Evolutionary conservation across 2,329 filamentous ascomycete genomes (phyloP).

Genomic region (Chaetomium strumarium): DNA sequence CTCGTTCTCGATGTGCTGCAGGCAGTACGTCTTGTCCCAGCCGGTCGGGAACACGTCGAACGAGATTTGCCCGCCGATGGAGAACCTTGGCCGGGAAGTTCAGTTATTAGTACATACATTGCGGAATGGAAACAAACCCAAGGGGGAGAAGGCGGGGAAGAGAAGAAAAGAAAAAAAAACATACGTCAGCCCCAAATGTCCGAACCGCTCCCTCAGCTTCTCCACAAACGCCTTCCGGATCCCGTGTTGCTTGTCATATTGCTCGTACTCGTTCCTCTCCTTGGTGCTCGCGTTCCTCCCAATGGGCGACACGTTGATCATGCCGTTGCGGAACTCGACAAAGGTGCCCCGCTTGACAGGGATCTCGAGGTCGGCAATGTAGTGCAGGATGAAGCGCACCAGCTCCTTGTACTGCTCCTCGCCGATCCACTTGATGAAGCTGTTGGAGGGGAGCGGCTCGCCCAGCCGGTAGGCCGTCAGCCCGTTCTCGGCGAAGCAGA

Average conservation of each 20-base stretch:
- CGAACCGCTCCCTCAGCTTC: slow-evolving; percentile 72
- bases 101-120: neutral
- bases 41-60: slow-evolving; percentile 96
- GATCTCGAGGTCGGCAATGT: slow-evolving; percentile 77
- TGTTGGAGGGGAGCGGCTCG: slow-evolving; percentile 65
- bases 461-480: slow-evolving; percentile 86
- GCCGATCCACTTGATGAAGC: slow-evolving; percentile 88
- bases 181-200: slow-evolving; percentile 76
- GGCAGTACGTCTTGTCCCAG: slow-evolving; percentile 99
- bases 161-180: slow-evolving; percentile 7
- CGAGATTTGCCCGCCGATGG: slow-evolving; percentile 94
- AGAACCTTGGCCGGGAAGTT: slow-evolving; percentile 58
- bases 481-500: slow-evolving; percentile 95
- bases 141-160: neutral
- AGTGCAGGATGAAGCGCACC: slow-evolving; percentile 69
- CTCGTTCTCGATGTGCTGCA: slow-evolving; percentile 79
- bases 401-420: slow-evolving; percentile 77
- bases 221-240: slow-evolving; percentile 72
- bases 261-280: slow-evolving; percentile 78
- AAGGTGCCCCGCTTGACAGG: slow-evolving; percentile 81
- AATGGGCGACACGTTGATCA: slow-evolving; percentile 80
- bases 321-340: slow-evolving; percentile 84
- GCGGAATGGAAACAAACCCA: neutral
- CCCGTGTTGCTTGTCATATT: slow-evolving; percentile 71
- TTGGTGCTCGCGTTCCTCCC: slow-evolving; percentile 77